Base-by-base conservation (phyloP, 2,329 filamentous ascomycete species). In the Talaromyces sp. region DNA sequence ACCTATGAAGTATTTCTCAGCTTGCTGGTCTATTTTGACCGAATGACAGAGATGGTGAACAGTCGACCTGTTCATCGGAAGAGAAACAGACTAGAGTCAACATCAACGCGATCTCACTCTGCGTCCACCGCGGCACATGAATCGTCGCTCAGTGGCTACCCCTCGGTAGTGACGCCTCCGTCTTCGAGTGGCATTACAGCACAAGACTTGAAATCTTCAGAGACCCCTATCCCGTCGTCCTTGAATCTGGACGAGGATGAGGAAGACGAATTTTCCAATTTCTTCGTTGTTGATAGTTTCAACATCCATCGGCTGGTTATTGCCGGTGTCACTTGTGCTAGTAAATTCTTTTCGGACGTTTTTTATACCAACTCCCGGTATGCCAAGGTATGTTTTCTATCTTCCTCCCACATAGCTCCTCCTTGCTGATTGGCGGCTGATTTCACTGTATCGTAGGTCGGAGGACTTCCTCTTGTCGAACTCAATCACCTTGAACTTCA, bases 281-380 rank as follows among this genome's bases (percentile, higher is more conserved):
- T 89, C 73, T 98, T 99, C 75, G 94, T 98, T 47, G 95, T 98
- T 11, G 95, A 99, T 80, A 98, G 95, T 80, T 99, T 95, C 82
- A 99, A 99, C 79, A 98, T 99, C 69, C 95, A 99, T 76, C 89
- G 95, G 63, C 83, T 99, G 63, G 93, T 98, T 63, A 99, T 99
- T 75, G 92, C 95, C 2, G 95, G 94, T 41, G 95, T 99, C 52
- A 99, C 95, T 3, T 98, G 95, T 78, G 93, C 95, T 5, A 98
- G 94, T 86, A 99, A 99, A 79, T 99, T 98, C 84, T 99, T 99
- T 80, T 98, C 94, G 5, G 88, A 99, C 80, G 94, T 98, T 47
- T 99, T 99, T 73, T 99, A 98, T 76, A 99, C 95, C 10, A 99
- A 99, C 79, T 98, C 95, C 63, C 87, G 95, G 88, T 99, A 99